phyloP scores from a whole-genome alignment of 352 stramenopile species.

The Globisporangium echinulatum region DNA sequence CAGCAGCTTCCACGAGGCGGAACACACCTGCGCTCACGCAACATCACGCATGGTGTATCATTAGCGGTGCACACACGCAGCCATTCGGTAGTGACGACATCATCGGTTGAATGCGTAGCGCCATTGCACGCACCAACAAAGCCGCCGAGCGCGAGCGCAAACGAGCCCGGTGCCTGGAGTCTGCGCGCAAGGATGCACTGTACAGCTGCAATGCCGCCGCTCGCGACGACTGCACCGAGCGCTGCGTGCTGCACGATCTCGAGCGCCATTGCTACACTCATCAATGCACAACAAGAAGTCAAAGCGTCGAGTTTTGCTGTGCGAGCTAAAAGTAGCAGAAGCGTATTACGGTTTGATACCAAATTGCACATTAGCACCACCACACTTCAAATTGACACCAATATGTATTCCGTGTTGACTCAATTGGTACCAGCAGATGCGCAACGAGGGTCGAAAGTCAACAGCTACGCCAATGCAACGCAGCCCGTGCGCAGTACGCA shows the following conservation, averaged over 20 bases:
- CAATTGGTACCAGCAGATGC: too few relatives aligned
- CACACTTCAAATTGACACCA: not conserved
- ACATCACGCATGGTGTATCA: not conserved
- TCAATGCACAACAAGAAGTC: not conserved
- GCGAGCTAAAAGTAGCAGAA: too few relatives aligned
- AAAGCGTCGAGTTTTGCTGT: too few relatives aligned
- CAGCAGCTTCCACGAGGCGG: constrained; percentile 36
- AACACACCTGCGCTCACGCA: constrained; percentile 19
- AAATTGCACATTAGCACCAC: not conserved
- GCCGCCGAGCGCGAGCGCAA: constrained; percentile 42
- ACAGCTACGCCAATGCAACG: constrained; percentile 21
- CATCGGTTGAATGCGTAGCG: too few relatives aligned
- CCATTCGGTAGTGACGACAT: not conserved
- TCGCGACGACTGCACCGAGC: constrained; percentile 24
- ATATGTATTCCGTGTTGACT: too few relatives aligned
- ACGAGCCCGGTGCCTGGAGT: constrained; percentile 28
- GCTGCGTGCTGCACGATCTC: constrained; percentile 34
- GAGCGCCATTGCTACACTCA: not conserved
- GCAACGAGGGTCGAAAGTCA: too few relatives aligned
- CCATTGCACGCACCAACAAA: constrained; percentile 33
- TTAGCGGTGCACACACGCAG: not conserved
- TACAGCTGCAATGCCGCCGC: constrained; percentile 23
- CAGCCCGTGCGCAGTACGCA: constrained; percentile 62
- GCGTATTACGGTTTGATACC: too few relatives aligned
- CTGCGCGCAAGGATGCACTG: constrained; percentile 38